A percentile compares a stretch with the other conserved stretches of the same genome.
Evolutionary conservation across 2,329 filamentous ascomycete genomes (phyloP).

Genomic region (Talaromyces sp.): DNA sequence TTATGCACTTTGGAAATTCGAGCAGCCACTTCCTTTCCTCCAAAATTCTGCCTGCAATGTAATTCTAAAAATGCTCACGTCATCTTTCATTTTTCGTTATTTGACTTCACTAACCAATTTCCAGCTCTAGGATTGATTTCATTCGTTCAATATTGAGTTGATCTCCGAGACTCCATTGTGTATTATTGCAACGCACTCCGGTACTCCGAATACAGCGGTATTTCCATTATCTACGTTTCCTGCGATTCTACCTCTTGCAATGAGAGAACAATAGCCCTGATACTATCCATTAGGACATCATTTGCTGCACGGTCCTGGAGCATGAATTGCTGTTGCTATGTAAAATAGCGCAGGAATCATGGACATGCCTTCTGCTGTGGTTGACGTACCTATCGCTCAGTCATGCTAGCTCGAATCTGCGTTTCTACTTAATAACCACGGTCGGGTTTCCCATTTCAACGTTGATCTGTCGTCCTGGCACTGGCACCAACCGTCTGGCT

Average conservation of each 20-base stretch:
- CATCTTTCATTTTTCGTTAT: no score
- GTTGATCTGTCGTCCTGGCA: neutral
- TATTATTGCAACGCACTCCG: neutral
- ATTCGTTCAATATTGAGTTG: no score
- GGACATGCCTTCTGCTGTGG: neutral
- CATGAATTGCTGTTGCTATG: no score
- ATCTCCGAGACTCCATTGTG: neutral
- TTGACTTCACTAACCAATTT: no score
- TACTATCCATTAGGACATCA: neutral
- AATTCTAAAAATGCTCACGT: no score
- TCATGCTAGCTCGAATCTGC: neutral
- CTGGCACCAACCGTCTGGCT: neutral
- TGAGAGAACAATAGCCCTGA: neutral
- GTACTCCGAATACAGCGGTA: neutral
- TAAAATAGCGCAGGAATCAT: neutral
- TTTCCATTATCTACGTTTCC: neutral
- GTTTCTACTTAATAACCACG: neutral
- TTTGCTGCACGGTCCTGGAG: neutral
- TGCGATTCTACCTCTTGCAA: neutral
- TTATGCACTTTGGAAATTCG: neutral
- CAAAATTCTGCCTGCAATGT: no score
- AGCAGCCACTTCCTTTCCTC: neutral
- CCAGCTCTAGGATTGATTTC: no score
- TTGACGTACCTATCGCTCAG: neutral
- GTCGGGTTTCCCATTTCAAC: neutral